phyloP scores from a whole-genome alignment of 2,329 filamentous ascomycete species.

The Fusarium virguliforme region DNA sequence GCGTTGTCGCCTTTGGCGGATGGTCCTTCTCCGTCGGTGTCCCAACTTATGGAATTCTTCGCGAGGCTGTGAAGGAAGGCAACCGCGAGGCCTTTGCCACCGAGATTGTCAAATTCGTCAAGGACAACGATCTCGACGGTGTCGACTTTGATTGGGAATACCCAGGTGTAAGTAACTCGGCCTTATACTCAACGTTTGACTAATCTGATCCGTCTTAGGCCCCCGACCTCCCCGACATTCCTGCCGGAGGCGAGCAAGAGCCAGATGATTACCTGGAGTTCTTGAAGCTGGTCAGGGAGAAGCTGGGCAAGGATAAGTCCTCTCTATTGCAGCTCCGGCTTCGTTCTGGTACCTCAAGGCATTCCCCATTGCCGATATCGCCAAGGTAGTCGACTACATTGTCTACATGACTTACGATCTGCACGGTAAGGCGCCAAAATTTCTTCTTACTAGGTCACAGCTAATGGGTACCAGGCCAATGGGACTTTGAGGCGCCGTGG shows the following conservation, averaged over 20 bases:
- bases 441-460: background rate
- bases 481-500: constrained; percentile 53
- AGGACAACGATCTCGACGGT: constrained; percentile 57
- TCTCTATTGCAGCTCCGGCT: constrained; percentile 54
- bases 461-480: constrained; percentile 44
- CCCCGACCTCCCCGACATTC: constrained; percentile 51
- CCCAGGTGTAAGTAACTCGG: constrained; percentile 42
- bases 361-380: constrained; percentile 53
- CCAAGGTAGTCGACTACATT: constrained; percentile 53
- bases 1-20: constrained; percentile 52
- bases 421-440: constrained; percentile 30
- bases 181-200: too few species aligned
- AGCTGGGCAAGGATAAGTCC: constrained; percentile 42
- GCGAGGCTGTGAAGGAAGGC: constrained; percentile 31
- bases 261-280: constrained; percentile 42
- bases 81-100: constrained; percentile 56
- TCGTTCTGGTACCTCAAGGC: constrained; percentile 57
- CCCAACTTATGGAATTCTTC: constrained; percentile 37
- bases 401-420: constrained; percentile 58
- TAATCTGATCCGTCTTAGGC: background rate
- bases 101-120: constrained; percentile 57
- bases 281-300: constrained; percentile 4
- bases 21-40: constrained; percentile 47
- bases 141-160: constrained; percentile 64
- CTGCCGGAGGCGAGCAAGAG: constrained; percentile 40